Percentiles rank a stretch among this genome's conserved stretches.
These are phyloP conservation scores for Russula sp. DNA, from an alignment of 768 basidiomycete genomes.

Conservation along the genomic window DNA sequence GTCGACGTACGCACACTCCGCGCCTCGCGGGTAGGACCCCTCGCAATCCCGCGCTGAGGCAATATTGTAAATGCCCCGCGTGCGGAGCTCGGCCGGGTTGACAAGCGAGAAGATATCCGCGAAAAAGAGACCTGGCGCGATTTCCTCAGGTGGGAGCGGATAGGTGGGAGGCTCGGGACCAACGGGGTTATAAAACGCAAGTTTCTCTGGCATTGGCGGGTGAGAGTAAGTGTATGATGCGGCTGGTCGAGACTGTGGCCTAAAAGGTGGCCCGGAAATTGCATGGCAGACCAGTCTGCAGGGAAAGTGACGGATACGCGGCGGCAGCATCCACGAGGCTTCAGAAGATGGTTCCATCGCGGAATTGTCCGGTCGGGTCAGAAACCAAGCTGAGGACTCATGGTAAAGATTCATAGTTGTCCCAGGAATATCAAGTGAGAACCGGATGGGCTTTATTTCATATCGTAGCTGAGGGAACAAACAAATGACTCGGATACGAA, in stretches of 20 bases:
- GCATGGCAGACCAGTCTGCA: neutral
- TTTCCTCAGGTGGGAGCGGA: constrained; percentile 11
- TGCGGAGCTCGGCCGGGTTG: constrained; percentile 8
- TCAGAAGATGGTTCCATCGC: no score
- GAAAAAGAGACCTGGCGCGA: constrained; percentile 14
- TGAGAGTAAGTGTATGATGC: neutral
- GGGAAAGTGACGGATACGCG: neutral
- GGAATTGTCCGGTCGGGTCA: neutral
- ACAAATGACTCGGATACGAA: neutral
- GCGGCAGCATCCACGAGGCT: no score
- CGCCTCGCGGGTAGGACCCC: constrained; percentile 14
- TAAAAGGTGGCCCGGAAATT: neutral
- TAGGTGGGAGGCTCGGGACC: constrained; percentile 16
- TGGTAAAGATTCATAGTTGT: neutral
- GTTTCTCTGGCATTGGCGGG: constrained; percentile 6
- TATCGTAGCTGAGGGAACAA: neutral
- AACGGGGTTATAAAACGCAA: constrained; percentile 6
- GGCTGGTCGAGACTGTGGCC: neutral
- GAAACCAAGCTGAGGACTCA: neutral
- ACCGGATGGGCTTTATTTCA: neutral
- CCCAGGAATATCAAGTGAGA: neutral
- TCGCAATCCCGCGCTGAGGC: constrained; percentile 13
- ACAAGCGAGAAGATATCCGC: constrained; percentile 20
- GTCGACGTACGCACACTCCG: constrained; percentile 17
- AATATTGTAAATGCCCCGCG: constrained; percentile 13